Evolutionary conservation across 495 filamentous ascomycete genomes (phyloP).

Genomic region (Corynascus novoguineensis): DNA sequence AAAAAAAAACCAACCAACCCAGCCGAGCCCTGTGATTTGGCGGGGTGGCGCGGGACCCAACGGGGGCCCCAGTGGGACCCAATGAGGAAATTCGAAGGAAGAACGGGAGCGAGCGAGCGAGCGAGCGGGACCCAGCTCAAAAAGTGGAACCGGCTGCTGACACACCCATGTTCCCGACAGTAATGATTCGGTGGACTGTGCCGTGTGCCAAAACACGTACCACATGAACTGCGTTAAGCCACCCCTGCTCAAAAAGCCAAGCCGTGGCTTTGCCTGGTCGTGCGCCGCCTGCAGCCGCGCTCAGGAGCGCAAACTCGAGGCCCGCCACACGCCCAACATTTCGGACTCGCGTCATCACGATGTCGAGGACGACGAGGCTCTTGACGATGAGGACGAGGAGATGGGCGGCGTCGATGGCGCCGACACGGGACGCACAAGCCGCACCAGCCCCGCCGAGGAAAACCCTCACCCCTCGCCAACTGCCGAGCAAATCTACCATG

Average conservation of each 20-base stretch:
- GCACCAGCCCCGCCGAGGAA: slow-evolving; percentile 53
- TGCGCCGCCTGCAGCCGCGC: slow-evolving; percentile 92
- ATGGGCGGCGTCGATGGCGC: slow-evolving; percentile 70
- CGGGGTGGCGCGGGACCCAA: slow-evolving; percentile 14
- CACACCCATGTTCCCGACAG: slow-evolving; percentile 45
- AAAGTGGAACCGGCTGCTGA: slow-evolving; percentile 24
- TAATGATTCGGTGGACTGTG: slow-evolving; percentile 93
- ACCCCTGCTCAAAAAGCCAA: slow-evolving; percentile 90
- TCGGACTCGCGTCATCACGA: slow-evolving; percentile 32
- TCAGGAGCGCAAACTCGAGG: slow-evolving; percentile 88
- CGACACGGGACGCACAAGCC: slow-evolving; percentile 54
- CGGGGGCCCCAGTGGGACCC: slow-evolving; percentile 4
- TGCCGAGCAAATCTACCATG: slow-evolving; percentile 83
- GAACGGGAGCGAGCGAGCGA: background rate
- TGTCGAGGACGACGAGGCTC: slow-evolving; percentile 34
- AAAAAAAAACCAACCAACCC: background rate
- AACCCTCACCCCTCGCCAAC: slow-evolving; percentile 64
- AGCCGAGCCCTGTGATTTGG: slow-evolving; percentile 18
- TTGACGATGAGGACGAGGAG: slow-evolving; percentile 76
- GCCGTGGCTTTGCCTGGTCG: slow-evolving; percentile 95
- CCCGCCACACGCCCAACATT: slow-evolving; percentile 71
- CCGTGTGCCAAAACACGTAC: slow-evolving; percentile 89
- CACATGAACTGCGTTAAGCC: slow-evolving; percentile 98
- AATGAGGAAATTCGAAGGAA: slow-evolving; percentile 5
- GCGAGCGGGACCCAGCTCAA: background rate